A percentile compares a stretch with the other conserved stretches of the same genome.
Conservation (phyloP, 805 yeast species). For the Maudiozyma pseudohumilis region DNA sequence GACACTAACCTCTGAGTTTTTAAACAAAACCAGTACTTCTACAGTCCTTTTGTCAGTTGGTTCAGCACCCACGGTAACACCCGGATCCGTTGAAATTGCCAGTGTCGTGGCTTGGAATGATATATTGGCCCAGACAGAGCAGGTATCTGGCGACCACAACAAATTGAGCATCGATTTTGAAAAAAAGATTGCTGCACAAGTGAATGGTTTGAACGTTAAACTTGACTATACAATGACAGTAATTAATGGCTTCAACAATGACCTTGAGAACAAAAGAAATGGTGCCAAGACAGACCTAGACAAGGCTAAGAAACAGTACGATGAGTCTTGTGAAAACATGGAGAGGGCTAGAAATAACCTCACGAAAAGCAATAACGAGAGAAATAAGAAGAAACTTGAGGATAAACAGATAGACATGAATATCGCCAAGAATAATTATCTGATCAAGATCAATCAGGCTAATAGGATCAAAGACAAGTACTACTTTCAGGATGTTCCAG, state of each 20-base stretch:
- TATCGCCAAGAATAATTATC: conserved; percentile 71
- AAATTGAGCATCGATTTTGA: conserved; percentile 52
- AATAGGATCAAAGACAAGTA: conserved; percentile 89
- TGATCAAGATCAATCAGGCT: conserved; percentile 72
- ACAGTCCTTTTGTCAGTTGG: conserved; percentile 75
- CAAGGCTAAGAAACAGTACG: conserved; percentile 59
- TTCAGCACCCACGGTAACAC: conserved; percentile 80
- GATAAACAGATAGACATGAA: conserved; percentile 77
- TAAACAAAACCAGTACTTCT: conserved; percentile 63
- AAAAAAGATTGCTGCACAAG: conserved; percentile 49
- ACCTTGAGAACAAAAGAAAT: conserved; percentile 36
- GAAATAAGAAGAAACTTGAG: conserved; percentile 37
- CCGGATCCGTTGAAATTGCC: conserved; percentile 89
- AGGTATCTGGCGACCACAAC: conserved; percentile 56
- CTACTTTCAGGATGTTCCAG: conserved; percentile 89
- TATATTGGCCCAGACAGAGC: conserved; percentile 73
- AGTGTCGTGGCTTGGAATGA: conserved; percentile 85
- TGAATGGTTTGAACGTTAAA: conserved; percentile 43
- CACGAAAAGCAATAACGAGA: conserved; percentile 49
- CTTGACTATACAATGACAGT: conserved; percentile 45
- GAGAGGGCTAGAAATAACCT: conserved; percentile 70
- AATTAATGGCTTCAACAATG: conserved; percentile 52
- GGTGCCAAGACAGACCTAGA: conserved; percentile 25
- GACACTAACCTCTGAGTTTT: conserved; percentile 54
- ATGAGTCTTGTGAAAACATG: conserved; percentile 67